Base-by-base conservation (phyloP, 805 yeast genomes). In the Hanseniaspora occidentalis region DNA sequence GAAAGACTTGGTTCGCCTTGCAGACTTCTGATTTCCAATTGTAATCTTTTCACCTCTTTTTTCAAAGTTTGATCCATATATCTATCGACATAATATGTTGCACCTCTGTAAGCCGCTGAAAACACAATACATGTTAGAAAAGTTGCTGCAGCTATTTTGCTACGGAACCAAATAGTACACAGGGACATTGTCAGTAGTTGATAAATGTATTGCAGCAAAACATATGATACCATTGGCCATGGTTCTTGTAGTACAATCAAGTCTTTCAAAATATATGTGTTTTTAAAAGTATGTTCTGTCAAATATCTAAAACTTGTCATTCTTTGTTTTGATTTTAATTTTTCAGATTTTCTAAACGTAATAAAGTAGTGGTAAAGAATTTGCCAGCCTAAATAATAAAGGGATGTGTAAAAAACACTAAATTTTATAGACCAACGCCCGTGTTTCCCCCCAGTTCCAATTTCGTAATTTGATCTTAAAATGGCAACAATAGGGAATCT, bases 351-450 rank as follows among this genome's bases (percentile, higher is more conserved):
- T 40, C 75, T 74, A 43, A 88, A 73, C 1, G 96, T 88, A 52
- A 89, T 89, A 61, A 89, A 89, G 60, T 84, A 85, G 60, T 88
- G 96, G 60, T 89, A 89, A 9, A 77, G 58, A 1, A 78, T 71
- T 64, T 92, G 98, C 98, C 98, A 89, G 8, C 82, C 61, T 47
- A 88, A 71, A 57, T 89, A 89, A 50, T 82, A 77, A 16, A 84
- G 53, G 0, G 94, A 81, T 0, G 97, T 85, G 73, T 80, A 75
- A 2, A 81, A 45, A 19, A 89, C 71, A 35, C 56, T 56, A 21
- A 38, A 47, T 41, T 52, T 55, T 31, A 84, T 70, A 50, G 78
- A 73, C 92, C 95, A 84, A 4, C 9, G 18, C 10, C 9, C 16
- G 3, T 29, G 13, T 29, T 29, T 29, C 8, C 26, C 26, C 8